A percentile compares a stretch with the other conserved stretches of the same genome.
Conservation (phyloP, 2,329 filamentous ascomycete genomes). For the Ceratocystis albifundus region DNA sequence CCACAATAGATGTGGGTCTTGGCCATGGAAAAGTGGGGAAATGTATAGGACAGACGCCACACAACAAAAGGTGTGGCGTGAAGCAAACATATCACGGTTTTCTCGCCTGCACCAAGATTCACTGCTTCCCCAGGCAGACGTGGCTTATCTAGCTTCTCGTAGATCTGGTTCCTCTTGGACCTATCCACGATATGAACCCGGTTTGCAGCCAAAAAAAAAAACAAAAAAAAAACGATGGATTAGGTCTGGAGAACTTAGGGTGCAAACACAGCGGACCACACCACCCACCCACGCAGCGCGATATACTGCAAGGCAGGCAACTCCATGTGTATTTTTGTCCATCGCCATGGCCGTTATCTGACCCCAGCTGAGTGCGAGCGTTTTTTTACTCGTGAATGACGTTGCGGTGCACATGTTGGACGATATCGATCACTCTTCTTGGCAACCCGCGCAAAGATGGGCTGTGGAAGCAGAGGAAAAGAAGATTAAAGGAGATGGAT, state of each 20-base stretch:
- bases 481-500: not conserved
- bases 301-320: not conserved
- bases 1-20: too few species aligned
- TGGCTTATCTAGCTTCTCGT: not conserved
- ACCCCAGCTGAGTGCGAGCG: not conserved
- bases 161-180: not conserved
- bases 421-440: not conserved
- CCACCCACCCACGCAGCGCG: not conserved
- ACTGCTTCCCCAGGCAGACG: not conserved
- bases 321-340: not conserved
- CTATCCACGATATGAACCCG: not conserved
- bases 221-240: not conserved
- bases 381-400: slow-evolving; percentile 3
- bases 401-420: not conserved
- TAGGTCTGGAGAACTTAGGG: not conserved
- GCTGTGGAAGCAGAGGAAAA: not conserved
- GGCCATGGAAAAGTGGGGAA: too few species aligned
- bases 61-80: not conserved
- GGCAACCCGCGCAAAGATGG: not conserved
- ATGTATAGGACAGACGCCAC: too few species aligned
- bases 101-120: not conserved
- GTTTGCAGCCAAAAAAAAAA: not conserved
- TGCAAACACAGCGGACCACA: not conserved
- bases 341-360: not conserved
- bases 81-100: not conserved